phyloP scores from a whole-genome alignment of 495 filamentous ascomycete genomes.

The Pseudoneurospora amorphoporcata region DNA sequence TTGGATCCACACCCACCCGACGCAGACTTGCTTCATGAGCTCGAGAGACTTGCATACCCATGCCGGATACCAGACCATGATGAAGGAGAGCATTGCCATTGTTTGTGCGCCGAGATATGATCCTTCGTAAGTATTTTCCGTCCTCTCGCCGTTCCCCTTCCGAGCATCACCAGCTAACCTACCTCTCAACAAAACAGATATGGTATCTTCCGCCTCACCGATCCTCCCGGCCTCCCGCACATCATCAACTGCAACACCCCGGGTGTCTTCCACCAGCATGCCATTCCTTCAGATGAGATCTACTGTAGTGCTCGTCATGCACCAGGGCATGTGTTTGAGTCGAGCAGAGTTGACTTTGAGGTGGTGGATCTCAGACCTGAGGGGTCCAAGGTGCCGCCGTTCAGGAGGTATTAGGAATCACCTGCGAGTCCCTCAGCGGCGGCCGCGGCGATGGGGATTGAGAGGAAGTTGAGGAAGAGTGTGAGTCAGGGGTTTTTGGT shows the following conservation, averaged over 20 bases:
- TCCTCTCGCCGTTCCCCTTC: background rate
- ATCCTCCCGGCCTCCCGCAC: slow-evolving; percentile 77
- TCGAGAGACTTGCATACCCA: slow-evolving; percentile 90
- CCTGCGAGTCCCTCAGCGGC: background rate
- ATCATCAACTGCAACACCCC: slow-evolving; percentile 65
- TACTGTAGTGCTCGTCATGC: slow-evolving; percentile 73
- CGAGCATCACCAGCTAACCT: background rate
- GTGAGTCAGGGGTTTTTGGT: background rate
- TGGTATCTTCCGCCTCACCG: slow-evolving; percentile 86
- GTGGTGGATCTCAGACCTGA: slow-evolving; percentile 15
- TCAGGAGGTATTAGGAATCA: background rate
- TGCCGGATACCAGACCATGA: slow-evolving; percentile 83
- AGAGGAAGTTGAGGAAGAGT: background rate
- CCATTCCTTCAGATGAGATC: slow-evolving; percentile 42
- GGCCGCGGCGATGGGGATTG: background rate
- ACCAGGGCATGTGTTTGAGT: slow-evolving; percentile 78
- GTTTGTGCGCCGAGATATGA: slow-evolving; percentile 81
- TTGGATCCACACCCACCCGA: slow-evolving; percentile 97
- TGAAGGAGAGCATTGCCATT: slow-evolving; percentile 91
- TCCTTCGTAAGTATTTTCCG: slow-evolving; percentile 49
- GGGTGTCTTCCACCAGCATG: slow-evolving; percentile 68
- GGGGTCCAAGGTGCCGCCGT: background rate
- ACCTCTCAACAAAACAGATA: slow-evolving; percentile 41
- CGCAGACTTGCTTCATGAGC: slow-evolving; percentile 97
- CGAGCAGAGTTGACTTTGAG: slow-evolving; percentile 12